phyloP scores from a whole-genome alignment of 179 eudicot genomes.

The Beta lomatogona region DNA sequence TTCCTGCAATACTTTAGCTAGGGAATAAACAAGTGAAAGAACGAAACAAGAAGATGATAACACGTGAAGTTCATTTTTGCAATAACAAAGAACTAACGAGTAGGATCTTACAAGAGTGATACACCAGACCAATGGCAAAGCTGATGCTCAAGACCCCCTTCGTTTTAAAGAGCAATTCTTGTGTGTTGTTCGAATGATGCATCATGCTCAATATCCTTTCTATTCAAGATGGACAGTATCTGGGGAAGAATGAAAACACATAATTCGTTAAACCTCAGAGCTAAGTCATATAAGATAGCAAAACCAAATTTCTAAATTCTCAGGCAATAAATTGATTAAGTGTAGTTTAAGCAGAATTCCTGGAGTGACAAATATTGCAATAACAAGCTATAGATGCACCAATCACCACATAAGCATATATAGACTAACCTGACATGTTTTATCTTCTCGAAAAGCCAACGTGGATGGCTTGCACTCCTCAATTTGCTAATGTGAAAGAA shows the following conservation, averaged over 20 bases:
- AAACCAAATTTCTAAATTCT: background rate
- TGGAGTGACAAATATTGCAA: no score
- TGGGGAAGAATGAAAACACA: slow-evolving; percentile 3
- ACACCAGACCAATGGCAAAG: slow-evolving; percentile 54
- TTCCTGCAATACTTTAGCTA: background rate
- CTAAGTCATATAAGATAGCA: background rate
- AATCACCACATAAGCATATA: background rate
- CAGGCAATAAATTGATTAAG: background rate
- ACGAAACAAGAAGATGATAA: background rate
- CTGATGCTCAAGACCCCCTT: slow-evolving; percentile 50
- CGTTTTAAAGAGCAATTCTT: slow-evolving; percentile 40
- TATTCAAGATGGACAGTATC: slow-evolving; percentile 42
- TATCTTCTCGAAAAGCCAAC: slow-evolving; percentile 45
- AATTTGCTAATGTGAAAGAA: slow-evolving; percentile 61
- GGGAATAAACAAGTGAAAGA: background rate
- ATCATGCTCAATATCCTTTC: slow-evolving; percentile 39
- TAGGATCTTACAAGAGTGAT: slow-evolving; percentile 60
- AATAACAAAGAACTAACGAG: background rate
- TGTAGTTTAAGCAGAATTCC: background rate
- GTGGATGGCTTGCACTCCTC: slow-evolving; percentile 54
- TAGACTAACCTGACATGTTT: slow-evolving; percentile 58
- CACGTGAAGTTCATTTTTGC: background rate
- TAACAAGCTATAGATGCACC: no score
- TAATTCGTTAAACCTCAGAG: slow-evolving; percentile 5
- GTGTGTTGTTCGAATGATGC: slow-evolving; percentile 32